phyloP scores from a whole-genome alignment of 139 green algal species.

The Chlamydomonas sphaeroides region DNA sequence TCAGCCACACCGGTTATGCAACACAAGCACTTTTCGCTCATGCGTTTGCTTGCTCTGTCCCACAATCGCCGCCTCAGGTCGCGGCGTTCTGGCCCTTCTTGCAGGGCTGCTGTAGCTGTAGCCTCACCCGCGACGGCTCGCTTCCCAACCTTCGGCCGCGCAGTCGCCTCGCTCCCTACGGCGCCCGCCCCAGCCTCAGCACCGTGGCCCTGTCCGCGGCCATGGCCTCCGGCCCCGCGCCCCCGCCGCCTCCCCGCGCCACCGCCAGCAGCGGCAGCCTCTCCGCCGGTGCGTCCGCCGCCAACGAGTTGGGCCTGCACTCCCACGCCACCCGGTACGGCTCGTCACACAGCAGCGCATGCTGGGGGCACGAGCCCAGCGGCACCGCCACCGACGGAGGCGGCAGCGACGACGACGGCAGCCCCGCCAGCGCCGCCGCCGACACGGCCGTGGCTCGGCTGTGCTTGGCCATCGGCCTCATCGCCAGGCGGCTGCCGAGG shows the following conservation, averaged over 20 bases:
- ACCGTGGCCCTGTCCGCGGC: conserved; percentile 10
- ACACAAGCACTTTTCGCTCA: no score
- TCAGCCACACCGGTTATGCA: no score
- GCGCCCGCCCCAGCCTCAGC: conserved; percentile 12
- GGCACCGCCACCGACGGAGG: conserved; percentile 36
- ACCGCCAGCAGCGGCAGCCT: conserved; percentile 39
- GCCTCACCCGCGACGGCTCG: no score
- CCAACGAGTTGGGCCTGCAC: conserved; percentile 28
- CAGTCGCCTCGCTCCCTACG: no score
- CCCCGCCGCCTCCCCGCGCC: neutral
- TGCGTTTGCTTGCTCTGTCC: no score
- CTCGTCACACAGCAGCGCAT: conserved; percentile 34
- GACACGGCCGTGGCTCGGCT: conserved; percentile 6
- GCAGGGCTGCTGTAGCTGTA: no score
- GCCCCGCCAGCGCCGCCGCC: neutral
- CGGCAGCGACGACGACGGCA: conserved; percentile 5
- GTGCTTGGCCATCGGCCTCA: neutral
- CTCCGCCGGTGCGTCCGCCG: conserved; percentile 25
- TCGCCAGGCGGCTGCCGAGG: neutral
- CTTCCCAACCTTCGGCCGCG: no score
- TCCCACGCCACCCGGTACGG: conserved; percentile 39
- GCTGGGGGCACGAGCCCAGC: neutral
- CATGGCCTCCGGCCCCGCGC: neutral
- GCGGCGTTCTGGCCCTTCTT: no score
- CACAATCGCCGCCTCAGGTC: no score